Evolutionary conservation across 2,329 filamentous ascomycete species (phyloP).

Genomic region (Colletotrichum eremochloae): DNA sequence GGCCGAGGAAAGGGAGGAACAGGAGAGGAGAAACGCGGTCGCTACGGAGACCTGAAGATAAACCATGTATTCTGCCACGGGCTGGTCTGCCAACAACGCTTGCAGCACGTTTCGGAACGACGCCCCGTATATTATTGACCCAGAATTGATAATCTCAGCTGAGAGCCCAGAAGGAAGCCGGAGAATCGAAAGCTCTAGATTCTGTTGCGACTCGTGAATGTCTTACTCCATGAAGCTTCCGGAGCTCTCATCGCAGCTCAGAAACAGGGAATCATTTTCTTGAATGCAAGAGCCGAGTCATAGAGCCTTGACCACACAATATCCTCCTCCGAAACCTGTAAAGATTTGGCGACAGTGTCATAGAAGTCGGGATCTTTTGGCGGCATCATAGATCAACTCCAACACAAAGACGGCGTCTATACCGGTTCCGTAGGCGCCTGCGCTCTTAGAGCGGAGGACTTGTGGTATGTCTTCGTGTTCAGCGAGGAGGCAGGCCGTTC

Average conservation of each 20-base stretch:
- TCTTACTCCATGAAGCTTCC: too few relatives aligned
- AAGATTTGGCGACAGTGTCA: too few relatives aligned
- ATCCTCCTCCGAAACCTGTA: too few relatives aligned
- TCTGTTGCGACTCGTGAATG: too few relatives aligned
- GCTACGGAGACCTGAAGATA: not conserved
- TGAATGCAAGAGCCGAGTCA: too few relatives aligned
- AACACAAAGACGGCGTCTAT: too few relatives aligned
- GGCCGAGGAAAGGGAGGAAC: not conserved
- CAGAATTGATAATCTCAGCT: not conserved
- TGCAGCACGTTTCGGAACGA: not conserved
- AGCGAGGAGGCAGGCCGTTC: slow-evolving; percentile 60
- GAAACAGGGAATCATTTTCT: too few relatives aligned
- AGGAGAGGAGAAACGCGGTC: not conserved
- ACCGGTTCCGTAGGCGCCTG: too few relatives aligned
- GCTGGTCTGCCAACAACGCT: not conserved
- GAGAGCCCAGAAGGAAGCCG: not conserved
- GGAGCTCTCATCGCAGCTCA: too few relatives aligned
- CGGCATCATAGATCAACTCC: too few relatives aligned
- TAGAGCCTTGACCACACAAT: too few relatives aligned
- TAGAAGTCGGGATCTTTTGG: too few relatives aligned
- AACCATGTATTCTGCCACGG: not conserved
- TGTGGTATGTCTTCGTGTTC: not conserved
- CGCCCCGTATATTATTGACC: not conserved
- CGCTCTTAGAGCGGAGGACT: slow-evolving; percentile 17
- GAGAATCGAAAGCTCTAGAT: not conserved